Evolutionary conservation across 371 early-diverging fungal genomes (phyloP), one percentile per base, ranked within the genome.

Genomic region (Mucor lusitanicus): DNA sequence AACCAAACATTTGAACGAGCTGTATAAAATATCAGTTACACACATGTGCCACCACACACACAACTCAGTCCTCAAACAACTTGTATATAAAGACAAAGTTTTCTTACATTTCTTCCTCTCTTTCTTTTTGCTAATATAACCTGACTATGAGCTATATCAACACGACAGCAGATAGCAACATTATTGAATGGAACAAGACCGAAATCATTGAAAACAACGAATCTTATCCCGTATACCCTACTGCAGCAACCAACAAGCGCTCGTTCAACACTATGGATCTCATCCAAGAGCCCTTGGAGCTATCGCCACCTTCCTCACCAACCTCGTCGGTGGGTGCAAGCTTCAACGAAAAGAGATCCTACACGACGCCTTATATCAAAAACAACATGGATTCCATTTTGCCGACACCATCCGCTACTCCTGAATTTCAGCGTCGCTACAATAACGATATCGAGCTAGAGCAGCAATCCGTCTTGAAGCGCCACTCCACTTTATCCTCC

Each of bases 401-500:
- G 12, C 64, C 57, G 11, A 69, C 64, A 12, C 64, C 64, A 27
- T 39, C 44, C 0, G 17, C 30, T 3, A 69, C 64, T 13, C 64
- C 64, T 3, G 54, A 63, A 11, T 35, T 28, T 17, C 32, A 15
- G 37, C 62, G 46, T 35, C 23, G 9, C 13, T 28, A 40, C 13
- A 8, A 9, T 12, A 21, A 40, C 17, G 48, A 65, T 12, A 46
- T 33, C 32, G 19, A 42, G 15, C 12, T 33, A 1, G 59, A 64
- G 9, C 60, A 64, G 9, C 60, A 64, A 35, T 23, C 42, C 1
- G 19, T 40, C 9, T 30, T 72, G 12, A 72, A 72, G 32, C 56
- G 72, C 7, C 59, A 72, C 54, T 72, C 72, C 15, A 68, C 72
- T 3, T 28, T 68, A 17, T 61, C 68, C 25, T 57, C 61, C 40